Percentiles rank a stretch among this genome's conserved stretches.
These are phyloP conservation scores for Barbatosphaeria neglecta DNA, from an alignment of 495 filamentous ascomycete species.

Conservation along the genomic window DNA sequence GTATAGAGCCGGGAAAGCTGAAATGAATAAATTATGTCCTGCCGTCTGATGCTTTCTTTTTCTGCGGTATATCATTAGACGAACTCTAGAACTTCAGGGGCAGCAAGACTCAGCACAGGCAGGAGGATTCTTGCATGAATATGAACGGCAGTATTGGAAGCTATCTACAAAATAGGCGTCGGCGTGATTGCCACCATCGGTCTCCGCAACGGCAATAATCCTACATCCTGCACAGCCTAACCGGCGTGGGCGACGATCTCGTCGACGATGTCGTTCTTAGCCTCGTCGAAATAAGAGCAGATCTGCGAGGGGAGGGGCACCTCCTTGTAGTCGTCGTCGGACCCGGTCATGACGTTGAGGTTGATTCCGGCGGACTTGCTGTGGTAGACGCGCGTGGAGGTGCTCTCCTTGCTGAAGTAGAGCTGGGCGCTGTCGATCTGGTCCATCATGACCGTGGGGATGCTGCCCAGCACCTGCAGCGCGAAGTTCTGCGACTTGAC, in stretches of 20 bases:
- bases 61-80: too few species aligned
- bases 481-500: slow-evolving; percentile 92
- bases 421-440: slow-evolving; percentile 84
- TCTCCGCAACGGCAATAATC: not conserved
- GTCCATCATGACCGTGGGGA: slow-evolving; percentile 82
- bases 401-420: slow-evolving; percentile 70
- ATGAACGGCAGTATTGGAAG: not conserved
- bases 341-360: slow-evolving; percentile 60
- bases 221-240: slow-evolving; percentile 18
- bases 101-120: too few species aligned
- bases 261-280: slow-evolving; percentile 58
- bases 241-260: slow-evolving; percentile 89
- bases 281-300: slow-evolving; percentile 56
- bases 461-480: slow-evolving; percentile 69
- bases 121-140: too few species aligned
- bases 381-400: slow-evolving; percentile 69
- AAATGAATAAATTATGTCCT: too few species aligned
- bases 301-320: slow-evolving; percentile 82
- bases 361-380: slow-evolving; percentile 80
- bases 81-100: too few species aligned
- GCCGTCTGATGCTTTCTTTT: too few species aligned
- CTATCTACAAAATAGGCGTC: not conserved
- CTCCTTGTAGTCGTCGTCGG: slow-evolving; percentile 73
- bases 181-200: too few species aligned
- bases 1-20: too few species aligned